Percentiles rank a stretch among this genome's conserved stretches.
phyloP scores from a whole-genome alignment of 169 alveolate species.

The Perkinsus olseni region DNA sequence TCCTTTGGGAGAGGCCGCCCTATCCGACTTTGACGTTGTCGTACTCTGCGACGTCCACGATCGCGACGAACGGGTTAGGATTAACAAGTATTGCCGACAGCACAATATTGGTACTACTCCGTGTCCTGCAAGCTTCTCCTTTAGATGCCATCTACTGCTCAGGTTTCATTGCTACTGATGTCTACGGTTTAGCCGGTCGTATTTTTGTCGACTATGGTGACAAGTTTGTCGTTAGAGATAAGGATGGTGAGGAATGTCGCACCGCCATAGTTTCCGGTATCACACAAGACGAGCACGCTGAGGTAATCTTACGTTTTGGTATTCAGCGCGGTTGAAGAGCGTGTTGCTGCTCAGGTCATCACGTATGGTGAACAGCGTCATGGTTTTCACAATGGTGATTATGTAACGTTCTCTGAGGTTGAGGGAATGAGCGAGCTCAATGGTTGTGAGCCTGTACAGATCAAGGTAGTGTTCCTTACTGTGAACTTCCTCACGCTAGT shows the following conservation, averaged over 20 bases:
- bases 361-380: slow-evolving; percentile 73
- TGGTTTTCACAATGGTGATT: slow-evolving; percentile 89
- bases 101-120: neutral
- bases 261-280: slow-evolving; percentile 67
- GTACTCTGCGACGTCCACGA: slow-evolving; percentile 57
- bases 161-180: slow-evolving; percentile 66
- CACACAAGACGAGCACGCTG: slow-evolving; percentile 31
- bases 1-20: slow-evolving; percentile 29
- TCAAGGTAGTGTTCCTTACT: slow-evolving; percentile 29
- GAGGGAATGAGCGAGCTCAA: slow-evolving; percentile 93
- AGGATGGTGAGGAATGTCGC: slow-evolving; percentile 71
- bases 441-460: slow-evolving; percentile 69
- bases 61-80: slow-evolving; percentile 13
- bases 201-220: slow-evolving; percentile 92
- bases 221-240: slow-evolving; percentile 67
- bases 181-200: slow-evolving; percentile 87
- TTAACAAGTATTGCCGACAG: slow-evolving; percentile 47
- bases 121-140: neutral
- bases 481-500: neutral
- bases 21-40: slow-evolving; percentile 57
- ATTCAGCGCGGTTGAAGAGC: slow-evolving; percentile 58
- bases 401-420: slow-evolving; percentile 85
- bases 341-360: slow-evolving; percentile 33
- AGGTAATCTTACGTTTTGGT: neutral
- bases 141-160: slow-evolving; percentile 30